phyloP scores from a whole-genome alignment of 441 rosid species.

The Breynia disticha region DNA sequence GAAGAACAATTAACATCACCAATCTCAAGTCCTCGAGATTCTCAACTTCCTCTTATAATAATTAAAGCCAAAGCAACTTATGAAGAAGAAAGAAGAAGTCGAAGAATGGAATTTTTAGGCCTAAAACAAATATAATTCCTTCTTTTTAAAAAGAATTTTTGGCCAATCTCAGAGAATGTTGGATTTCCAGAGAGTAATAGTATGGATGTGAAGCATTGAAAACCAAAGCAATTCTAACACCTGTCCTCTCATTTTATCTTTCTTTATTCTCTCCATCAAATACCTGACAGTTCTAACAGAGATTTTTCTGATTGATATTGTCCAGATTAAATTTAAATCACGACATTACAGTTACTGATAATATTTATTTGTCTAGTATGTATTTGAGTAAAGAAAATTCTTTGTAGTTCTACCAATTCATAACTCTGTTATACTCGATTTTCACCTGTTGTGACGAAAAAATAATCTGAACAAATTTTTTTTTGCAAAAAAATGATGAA shows the following conservation, averaged over 20 bases:
- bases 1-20: constrained; percentile 20
- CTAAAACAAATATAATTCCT: background rate
- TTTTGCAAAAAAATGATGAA: no score
- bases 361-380: no score
- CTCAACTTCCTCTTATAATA: constrained; percentile 21
- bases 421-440: no score
- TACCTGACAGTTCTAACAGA: constrained; percentile 14
- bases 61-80: background rate
- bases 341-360: no score
- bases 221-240: constrained; percentile 19
- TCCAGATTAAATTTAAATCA: no score
- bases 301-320: background rate
- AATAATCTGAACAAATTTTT: no score
- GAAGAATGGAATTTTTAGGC: constrained; percentile 17
- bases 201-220: constrained; percentile 10
- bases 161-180: constrained; percentile 33
- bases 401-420: no score
- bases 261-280: constrained; percentile 12
- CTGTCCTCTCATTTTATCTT: background rate
- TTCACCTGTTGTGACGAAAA: no score
- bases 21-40: constrained; percentile 46
- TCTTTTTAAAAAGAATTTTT: constrained; percentile 9
- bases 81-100: no score
- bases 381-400: no score
- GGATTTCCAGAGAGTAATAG: constrained; percentile 31